Evolutionary conservation across 208 protist species (phyloP).

Genomic region (Balamuthia mandrillaris): DNA sequence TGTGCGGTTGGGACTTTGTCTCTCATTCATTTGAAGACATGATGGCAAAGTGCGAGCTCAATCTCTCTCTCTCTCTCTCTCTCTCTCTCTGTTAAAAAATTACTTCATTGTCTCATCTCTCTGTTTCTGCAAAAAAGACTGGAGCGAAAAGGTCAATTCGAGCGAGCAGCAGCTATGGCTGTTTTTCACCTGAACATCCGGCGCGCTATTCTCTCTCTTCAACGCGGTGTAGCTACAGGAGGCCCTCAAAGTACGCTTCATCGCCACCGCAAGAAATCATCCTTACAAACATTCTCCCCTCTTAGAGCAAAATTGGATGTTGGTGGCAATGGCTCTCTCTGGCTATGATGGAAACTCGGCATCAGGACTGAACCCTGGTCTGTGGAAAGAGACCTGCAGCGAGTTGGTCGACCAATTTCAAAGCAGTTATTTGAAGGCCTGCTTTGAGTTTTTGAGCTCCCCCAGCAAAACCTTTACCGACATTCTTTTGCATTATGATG

Average conservation of each 20-base stretch:
- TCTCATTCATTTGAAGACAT: conserved; percentile 5
- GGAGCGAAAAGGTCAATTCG: conserved; percentile 48
- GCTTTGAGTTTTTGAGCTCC: conserved; percentile 56
- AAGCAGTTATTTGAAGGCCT: conserved; percentile 58
- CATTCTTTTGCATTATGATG: conserved; percentile 28
- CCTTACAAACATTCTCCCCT: no score
- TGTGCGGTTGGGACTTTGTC: conserved; percentile 31
- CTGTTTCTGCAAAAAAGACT: neutral
- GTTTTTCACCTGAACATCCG: conserved; percentile 61
- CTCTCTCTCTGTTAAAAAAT: neutral
- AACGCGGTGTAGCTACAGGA: neutral
- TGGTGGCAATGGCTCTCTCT: conserved; percentile 57
- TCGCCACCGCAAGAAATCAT: no score
- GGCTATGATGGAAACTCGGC: conserved; percentile 37
- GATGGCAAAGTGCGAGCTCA: neutral
- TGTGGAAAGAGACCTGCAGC: conserved; percentile 57
- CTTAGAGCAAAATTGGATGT: neutral
- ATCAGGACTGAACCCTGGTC: neutral
- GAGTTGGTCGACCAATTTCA: conserved; percentile 26
- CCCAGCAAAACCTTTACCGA: conserved; percentile 15
- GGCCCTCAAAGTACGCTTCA: neutral
- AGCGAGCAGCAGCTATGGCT: conserved; percentile 46
- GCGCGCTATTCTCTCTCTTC: conserved; percentile 42
- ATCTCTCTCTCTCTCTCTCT: neutral
- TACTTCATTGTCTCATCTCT: neutral